phyloP scores from a whole-genome alignment of 148 eudicot genomes.

The Camellia sinensis region DNA sequence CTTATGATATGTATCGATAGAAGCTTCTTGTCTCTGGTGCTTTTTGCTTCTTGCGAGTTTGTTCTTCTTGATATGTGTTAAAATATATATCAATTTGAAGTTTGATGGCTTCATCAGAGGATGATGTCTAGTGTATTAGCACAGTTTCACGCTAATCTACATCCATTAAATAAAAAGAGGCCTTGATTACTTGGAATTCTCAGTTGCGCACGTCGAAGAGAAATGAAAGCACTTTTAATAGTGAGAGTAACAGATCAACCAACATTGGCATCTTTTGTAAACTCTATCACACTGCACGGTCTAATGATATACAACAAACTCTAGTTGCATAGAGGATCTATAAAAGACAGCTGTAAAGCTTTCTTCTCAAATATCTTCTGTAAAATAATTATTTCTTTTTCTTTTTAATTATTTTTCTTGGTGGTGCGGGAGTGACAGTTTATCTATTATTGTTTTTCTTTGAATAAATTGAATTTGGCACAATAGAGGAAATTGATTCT shows the following conservation, averaged over 20 bases:
- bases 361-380: background rate
- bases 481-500: background rate
- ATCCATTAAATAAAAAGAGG: background rate
- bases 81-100: too few relatives aligned
- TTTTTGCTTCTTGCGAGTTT: constrained; percentile 12
- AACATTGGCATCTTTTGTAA: too few relatives aligned
- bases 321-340: background rate
- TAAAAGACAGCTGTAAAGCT: background rate
- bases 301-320: background rate
- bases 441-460: background rate
- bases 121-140: background rate
- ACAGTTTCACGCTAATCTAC: background rate
- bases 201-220: background rate
- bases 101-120: background rate
- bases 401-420: too few relatives aligned
- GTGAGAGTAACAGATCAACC: too few relatives aligned
- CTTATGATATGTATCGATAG: background rate
- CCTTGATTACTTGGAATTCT: background rate
- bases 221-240: background rate
- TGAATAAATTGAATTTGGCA: too few relatives aligned
- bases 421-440: background rate
- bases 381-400: too few relatives aligned
- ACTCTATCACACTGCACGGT: too few relatives aligned
- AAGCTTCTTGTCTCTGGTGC: background rate
- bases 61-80: too few relatives aligned